phyloP scores from a whole-genome alignment of 805 yeast genomes.

The Saturnispora silvae region DNA sequence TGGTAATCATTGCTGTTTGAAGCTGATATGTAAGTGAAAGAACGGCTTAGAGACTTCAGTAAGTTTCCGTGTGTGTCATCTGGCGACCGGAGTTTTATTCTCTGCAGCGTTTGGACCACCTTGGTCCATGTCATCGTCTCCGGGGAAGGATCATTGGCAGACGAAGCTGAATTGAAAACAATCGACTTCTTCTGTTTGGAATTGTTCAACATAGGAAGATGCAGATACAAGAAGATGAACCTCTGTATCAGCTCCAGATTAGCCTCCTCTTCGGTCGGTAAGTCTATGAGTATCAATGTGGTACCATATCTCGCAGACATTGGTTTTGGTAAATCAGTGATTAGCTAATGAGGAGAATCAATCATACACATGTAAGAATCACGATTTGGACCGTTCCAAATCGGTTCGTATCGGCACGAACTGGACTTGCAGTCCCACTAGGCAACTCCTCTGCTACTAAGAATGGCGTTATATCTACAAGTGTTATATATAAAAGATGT shows the following conservation, averaged over 20 bases:
- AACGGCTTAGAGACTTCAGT: slow-evolving; percentile 1
- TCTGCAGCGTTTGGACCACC: slow-evolving; percentile 4
- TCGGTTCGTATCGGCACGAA: too few relatives aligned
- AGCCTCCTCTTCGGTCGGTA: not conserved
- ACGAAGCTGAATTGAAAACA: slow-evolving; percentile 1
- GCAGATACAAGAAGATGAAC: slow-evolving; percentile 1
- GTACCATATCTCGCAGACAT: slow-evolving; percentile 7
- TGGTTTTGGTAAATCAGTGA: too few relatives aligned
- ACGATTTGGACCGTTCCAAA: too few relatives aligned
- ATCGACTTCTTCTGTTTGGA: not conserved
- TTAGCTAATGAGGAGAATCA: too few relatives aligned
- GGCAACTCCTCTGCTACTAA: too few relatives aligned
- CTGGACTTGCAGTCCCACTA: too few relatives aligned
- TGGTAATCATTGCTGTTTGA: not conserved
- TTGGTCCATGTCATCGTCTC: not conserved
- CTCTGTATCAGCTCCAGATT: slow-evolving; percentile 1
- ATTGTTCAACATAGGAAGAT: slow-evolving; percentile 2
- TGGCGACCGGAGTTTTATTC: not conserved
- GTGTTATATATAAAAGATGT: not conserved
- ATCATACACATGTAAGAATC: too few relatives aligned
- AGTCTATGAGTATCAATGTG: slow-evolving; percentile 1
- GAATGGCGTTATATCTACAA: slow-evolving; percentile 6
- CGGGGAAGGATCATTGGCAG: not conserved
- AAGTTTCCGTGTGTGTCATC: not conserved
- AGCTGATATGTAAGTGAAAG: not conserved